Conservation (phyloP, 2,329 filamentous ascomycete species). For the Nothophoma quercina region DNA sequence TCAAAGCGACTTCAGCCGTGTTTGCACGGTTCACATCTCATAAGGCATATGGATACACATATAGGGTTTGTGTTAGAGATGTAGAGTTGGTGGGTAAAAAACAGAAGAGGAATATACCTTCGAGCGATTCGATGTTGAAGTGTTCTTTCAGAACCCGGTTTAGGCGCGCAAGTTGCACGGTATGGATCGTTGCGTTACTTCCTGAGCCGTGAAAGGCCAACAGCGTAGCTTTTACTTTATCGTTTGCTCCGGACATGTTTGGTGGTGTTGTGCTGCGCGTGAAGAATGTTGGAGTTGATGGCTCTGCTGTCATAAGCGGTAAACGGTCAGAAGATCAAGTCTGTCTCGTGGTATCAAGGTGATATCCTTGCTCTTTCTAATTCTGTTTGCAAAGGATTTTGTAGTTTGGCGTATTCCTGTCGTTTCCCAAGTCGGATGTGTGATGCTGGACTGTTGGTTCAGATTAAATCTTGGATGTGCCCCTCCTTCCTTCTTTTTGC, state of each 20-base stretch:
- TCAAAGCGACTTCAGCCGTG: too few species aligned
- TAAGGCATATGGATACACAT: too few species aligned
- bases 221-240: constrained; percentile 40
- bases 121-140: constrained; percentile 36
- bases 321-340: background rate
- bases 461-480: background rate
- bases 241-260: background rate
- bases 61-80: constrained; percentile 9
- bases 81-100: background rate
- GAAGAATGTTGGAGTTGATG: background rate
- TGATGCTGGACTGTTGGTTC: background rate
- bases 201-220: constrained; percentile 49
- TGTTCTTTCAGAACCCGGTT: constrained; percentile 29
- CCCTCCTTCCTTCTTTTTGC: constrained; percentile 8
- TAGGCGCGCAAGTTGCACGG: constrained; percentile 44
- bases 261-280: constrained; percentile 3
- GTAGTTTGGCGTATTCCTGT: background rate
- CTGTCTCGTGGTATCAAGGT: background rate
- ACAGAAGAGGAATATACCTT: too few species aligned
- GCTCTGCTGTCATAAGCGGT: background rate
- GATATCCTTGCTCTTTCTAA: background rate
- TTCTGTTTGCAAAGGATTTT: background rate
- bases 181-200: constrained; percentile 43
- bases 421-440: too few species aligned
- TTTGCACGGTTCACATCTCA: too few species aligned